A percentile compares a stretch with the other conserved stretches of the same genome.
phyloP scores from a whole-genome alignment of 495 filamentous ascomycete genomes.

The Aspergillus carlsbadensis region DNA sequence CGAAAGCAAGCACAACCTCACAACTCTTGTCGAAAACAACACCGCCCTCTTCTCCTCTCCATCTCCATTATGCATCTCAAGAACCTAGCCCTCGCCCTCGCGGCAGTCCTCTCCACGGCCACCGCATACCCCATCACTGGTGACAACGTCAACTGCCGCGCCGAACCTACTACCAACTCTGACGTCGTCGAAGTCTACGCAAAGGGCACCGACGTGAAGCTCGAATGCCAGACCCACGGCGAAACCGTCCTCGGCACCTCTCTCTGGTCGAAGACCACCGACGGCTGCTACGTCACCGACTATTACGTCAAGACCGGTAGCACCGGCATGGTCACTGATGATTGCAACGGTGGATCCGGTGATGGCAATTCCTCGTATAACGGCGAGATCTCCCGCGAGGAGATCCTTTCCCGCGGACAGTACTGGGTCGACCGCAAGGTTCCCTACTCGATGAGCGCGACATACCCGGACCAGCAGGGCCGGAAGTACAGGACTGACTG shows the following conservation, averaged over 20 bases:
- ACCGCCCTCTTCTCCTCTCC: too few species aligned
- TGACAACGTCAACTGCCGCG: too few species aligned
- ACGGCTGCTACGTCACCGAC: constrained; percentile 2
- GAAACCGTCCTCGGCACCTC: neutral
- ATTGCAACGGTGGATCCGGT: neutral
- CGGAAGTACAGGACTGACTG: neutral
- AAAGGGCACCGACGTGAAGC: neutral
- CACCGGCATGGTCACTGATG: neutral
- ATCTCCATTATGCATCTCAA: too few species aligned
- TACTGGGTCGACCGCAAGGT: neutral
- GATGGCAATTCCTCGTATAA: neutral
- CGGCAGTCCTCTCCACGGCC: too few species aligned
- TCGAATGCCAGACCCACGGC: neutral
- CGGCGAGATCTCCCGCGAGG: neutral
- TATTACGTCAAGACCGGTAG: neutral
- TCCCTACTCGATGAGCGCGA: neutral
- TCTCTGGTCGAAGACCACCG: neutral
- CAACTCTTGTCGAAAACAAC: too few species aligned
- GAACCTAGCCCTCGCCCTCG: too few species aligned
- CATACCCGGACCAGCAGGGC: neutral
- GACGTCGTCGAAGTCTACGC: neutral
- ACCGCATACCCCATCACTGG: too few species aligned
- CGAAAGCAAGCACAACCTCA: too few species aligned
- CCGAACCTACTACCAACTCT: too few species aligned
- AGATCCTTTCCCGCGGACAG: neutral